Base-by-base conservation (phyloP, 1,284 basidiomycete species). In the Acaromyces ingoldii region DNA sequence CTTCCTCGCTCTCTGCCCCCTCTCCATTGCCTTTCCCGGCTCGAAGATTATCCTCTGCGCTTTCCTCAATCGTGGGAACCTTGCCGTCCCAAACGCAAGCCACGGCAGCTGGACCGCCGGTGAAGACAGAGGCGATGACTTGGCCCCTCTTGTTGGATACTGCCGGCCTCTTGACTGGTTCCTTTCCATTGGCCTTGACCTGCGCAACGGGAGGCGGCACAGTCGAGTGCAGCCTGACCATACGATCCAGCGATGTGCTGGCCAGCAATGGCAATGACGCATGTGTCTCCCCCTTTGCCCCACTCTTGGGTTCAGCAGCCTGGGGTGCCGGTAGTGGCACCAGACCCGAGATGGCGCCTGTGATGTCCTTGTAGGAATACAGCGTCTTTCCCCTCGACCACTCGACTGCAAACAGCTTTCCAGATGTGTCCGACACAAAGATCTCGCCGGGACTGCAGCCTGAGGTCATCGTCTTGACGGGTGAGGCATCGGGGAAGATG, bases 381-480 rank as follows among this genome's bases (percentile, higher is more conserved):
- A 59, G n/a, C 21, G 65, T 49, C 1, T 26, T 19, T 2, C 58
- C 62, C 1, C 49, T 50, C 40, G 53, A 28, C 60, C 60, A 62
- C 28, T 67, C 62, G 15, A 70, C 58, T 0, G 58, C 53, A 29
- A 57, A 70, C 3, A 67, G 17, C 39, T 66, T 64, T 1, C 53
- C 57, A 1, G 56, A 53, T 1, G 62, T 63, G 24, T 70, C 67
- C 4, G 60, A 62, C 3, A 61, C 65, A 17, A 67, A 57, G 11
- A 70, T 24, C 40, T 63, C 31, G 2, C 63, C 62, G 2, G 53
- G 51, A 3, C 29, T 49, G 5, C 29, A 62, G 53, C 22, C 61
- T 46, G 33, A 57, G 44, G 42, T 59, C 62, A 6, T 54, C 24
- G 13, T 45, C 31, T 36, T 65, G 63, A 49, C 65, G 22, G 62